Conservation (phyloP, 1,139 yeast species). For the Geotrichum klebahnii region DNA sequence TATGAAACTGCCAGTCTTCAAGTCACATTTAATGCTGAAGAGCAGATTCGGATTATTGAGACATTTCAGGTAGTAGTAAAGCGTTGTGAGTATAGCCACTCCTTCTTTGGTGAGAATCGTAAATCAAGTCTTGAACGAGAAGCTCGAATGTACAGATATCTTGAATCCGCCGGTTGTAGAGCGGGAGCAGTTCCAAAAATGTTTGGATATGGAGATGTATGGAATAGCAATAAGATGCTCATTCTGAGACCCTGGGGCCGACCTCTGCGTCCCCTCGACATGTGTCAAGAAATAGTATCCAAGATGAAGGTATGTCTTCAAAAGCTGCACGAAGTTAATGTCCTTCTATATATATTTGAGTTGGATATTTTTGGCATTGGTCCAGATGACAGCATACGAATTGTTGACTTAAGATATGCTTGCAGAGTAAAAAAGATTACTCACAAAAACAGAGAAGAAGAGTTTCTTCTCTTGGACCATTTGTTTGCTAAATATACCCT, state of each 20-base stretch:
- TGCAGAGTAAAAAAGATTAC: background rate
- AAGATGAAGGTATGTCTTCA: conserved; percentile 3
- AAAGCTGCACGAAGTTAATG: conserved; percentile 2
- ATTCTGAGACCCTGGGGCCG: conserved; percentile 22
- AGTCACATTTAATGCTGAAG: background rate
- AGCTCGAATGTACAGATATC: conserved; percentile 1
- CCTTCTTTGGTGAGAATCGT: conserved; percentile 4
- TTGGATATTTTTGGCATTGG: conserved; percentile 24
- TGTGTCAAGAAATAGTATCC: background rate
- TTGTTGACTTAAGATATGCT: conserved; percentile 17
- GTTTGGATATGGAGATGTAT: conserved; percentile 18
- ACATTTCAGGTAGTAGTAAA: conserved; percentile 13
- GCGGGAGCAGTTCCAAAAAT: conserved; percentile 15
- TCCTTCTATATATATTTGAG: conserved; percentile 9
- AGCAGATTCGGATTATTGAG: background rate
- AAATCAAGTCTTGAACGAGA: conserved; percentile 12
- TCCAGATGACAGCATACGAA: conserved; percentile 21
- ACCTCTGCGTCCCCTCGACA: conserved; percentile 9
- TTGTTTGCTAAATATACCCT: conserved; percentile 5
- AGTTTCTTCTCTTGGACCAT: conserved; percentile 1
- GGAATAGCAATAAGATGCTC: conserved; percentile 21
- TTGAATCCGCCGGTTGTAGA: background rate
- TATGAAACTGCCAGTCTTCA: conserved; percentile 13
- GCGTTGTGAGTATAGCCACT: conserved; percentile 20
- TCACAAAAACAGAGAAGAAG: background rate